A percentile compares a stretch with the other conserved stretches of the same genome.
phyloP scores from a whole-genome alignment of 2,329 filamentous ascomycete species.

The Alternaria longipes region DNA sequence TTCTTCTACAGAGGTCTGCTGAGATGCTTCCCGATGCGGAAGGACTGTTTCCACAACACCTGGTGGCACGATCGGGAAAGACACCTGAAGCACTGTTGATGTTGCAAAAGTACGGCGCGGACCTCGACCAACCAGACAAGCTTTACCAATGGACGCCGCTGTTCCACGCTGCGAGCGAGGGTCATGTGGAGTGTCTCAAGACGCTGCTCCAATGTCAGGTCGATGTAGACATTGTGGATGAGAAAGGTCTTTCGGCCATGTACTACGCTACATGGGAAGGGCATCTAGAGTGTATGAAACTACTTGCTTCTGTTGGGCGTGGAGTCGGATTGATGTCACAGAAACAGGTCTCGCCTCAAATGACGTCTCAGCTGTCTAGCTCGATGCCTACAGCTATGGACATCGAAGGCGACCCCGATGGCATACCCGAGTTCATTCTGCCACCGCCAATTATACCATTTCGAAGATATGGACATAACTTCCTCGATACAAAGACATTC shows the following conservation, averaged over 20 bases:
- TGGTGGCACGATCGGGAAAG: slow-evolving; percentile 89
- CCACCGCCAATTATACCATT: slow-evolving; percentile 96
- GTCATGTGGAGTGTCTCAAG: slow-evolving; percentile 87
- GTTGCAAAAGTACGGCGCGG: slow-evolving; percentile 83
- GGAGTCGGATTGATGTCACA: slow-evolving; percentile 45
- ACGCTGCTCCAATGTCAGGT: slow-evolving; percentile 82
- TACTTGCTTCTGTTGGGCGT: slow-evolving; percentile 69
- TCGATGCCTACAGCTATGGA: slow-evolving; percentile 54
- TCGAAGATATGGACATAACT: slow-evolving; percentile 95
- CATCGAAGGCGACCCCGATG: slow-evolving; percentile 80
- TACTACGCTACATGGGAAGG: slow-evolving; percentile 99
- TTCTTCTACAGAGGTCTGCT: slow-evolving; percentile 82
- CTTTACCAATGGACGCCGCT: slow-evolving; percentile 97
- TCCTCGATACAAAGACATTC: slow-evolving; percentile 96
- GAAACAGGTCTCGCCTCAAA: slow-evolving; percentile 54
- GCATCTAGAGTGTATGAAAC: slow-evolving; percentile 90
- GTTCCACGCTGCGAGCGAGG: slow-evolving; percentile 95
- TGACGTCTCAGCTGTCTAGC: slow-evolving; percentile 48
- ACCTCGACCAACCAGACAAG: slow-evolving; percentile 92
- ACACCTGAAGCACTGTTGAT: slow-evolving; percentile 81
- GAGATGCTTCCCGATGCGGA: slow-evolving; percentile 92
- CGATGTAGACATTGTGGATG: slow-evolving; percentile 81
- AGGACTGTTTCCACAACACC: slow-evolving; percentile 94
- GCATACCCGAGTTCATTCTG: slow-evolving; percentile 89
- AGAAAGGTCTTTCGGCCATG: slow-evolving; percentile 92